Conservation (phyloP, 208 protist genomes). For the Trypanosoma lewisi region DNA sequence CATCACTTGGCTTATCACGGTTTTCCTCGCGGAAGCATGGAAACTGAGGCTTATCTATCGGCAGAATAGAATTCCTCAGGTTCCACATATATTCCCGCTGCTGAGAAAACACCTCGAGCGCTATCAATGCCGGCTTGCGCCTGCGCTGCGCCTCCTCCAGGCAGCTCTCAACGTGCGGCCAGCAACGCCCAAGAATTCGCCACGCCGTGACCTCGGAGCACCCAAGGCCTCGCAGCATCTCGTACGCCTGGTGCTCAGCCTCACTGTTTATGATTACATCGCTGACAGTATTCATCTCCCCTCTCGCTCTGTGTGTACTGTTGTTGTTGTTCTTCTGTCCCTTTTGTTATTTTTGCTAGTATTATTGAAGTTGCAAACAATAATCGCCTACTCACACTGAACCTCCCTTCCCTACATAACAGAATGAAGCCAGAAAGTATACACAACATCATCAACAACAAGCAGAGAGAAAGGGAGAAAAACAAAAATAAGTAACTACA, state of each 20-base stretch:
- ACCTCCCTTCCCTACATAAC: too few species aligned
- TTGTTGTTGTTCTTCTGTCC: background rate
- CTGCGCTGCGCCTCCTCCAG: constrained; percentile 28
- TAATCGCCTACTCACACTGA: background rate
- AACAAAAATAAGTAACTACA: too few species aligned
- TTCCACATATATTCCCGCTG: constrained; percentile 40
- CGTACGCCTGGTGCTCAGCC: background rate
- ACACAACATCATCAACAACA: background rate
- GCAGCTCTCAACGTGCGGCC: constrained; percentile 3
- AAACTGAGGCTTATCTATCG: constrained; percentile 12
- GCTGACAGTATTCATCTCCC: too few species aligned
- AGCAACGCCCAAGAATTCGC: background rate
- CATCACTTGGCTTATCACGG: constrained; percentile 10
- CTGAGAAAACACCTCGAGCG: constrained; percentile 37
- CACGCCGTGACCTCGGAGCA: constrained; percentile 7
- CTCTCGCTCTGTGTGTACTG: background rate
- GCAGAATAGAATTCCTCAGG: constrained; percentile 17
- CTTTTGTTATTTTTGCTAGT: background rate
- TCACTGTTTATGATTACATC: background rate
- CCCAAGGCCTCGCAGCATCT: background rate
- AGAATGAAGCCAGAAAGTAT: too few species aligned
- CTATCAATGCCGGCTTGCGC: constrained; percentile 38
- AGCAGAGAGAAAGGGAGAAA: background rate
- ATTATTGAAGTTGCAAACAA: background rate
- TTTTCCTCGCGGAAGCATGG: constrained; percentile 25